These are phyloP conservation scores for Aspergillus texensis DNA, from an alignment of 2,329 filamentous ascomycete genomes.

Conservation along the genomic window DNA sequence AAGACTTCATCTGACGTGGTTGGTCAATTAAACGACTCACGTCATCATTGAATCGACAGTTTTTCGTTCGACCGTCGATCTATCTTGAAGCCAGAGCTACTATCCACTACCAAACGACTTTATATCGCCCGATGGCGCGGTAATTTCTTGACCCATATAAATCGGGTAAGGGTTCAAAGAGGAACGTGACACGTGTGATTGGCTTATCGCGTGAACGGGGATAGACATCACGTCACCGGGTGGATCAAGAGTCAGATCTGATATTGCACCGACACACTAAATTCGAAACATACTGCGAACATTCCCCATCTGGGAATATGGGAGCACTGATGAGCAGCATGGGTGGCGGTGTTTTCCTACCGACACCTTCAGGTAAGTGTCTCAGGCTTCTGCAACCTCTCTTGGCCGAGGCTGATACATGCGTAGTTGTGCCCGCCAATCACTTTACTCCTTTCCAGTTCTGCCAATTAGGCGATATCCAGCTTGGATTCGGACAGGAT, in stretches of 20 bases:
- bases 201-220: neutral
- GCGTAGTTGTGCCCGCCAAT: neutral
- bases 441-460: neutral
- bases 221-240: neutral
- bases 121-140: neutral
- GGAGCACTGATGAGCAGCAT: neutral
- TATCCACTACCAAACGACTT: neutral
- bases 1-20: neutral
- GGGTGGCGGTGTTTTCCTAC: neutral
- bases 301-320: neutral
- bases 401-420: neutral
- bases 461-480: neutral
- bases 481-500: slow-evolving; percentile 12
- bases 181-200: neutral
- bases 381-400: neutral
- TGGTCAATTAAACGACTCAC: neutral
- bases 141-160: neutral
- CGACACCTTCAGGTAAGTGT: neutral
- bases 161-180: neutral
- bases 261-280: neutral
- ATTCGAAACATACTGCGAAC: neutral
- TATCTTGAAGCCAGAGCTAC: neutral
- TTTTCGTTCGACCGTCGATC: neutral
- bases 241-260: neutral
- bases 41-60: neutral